Percentiles rank a stretch among this genome's conserved stretches.
phyloP scores from a whole-genome alignment of 2,329 filamentous ascomycete genomes.

The Penicillium hesseltinei region DNA sequence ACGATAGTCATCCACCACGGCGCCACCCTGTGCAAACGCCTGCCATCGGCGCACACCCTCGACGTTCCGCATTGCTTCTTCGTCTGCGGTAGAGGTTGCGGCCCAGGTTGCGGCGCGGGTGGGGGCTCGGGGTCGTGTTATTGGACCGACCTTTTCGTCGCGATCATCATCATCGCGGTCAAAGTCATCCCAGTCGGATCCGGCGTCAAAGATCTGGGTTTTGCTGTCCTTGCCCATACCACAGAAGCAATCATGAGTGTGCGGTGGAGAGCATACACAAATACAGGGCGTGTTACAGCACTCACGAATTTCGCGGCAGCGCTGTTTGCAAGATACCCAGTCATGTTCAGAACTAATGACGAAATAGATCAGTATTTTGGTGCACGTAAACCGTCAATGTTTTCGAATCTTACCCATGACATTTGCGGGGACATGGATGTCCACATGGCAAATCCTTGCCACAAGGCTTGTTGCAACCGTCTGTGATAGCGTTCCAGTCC shows the following conservation, averaged over 20 bases:
- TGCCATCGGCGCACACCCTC: not conserved
- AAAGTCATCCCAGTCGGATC: not conserved
- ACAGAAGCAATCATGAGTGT: not conserved
- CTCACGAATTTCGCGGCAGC: not conserved
- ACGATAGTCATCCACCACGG: not conserved
- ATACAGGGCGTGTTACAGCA: not conserved
- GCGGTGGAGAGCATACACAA: slow-evolving; percentile 1
- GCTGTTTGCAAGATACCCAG: not conserved
- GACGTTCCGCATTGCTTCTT: not conserved
- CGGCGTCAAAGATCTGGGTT: not conserved
- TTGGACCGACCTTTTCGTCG: not conserved
- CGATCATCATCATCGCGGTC: not conserved
- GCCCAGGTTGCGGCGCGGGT: not conserved
- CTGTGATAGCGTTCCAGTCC: slow-evolving; percentile 55
- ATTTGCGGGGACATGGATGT: slow-evolving; percentile 52
- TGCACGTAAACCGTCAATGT: not conserved
- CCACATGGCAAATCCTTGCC: slow-evolving; percentile 48
- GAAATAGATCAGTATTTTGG: not conserved
- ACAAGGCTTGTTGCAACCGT: slow-evolving; percentile 54
- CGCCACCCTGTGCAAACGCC: not conserved
- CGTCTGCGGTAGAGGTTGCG: not conserved
- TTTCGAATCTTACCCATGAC: slow-evolving; percentile 49
- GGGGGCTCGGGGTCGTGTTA: too few relatives aligned
- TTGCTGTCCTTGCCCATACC: not conserved
- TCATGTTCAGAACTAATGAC: not conserved